A percentile compares a stretch with the other conserved stretches of the same genome.
phyloP scores from a whole-genome alignment of 371 early-diverging fungal genomes.

The Mucor piriformis region DNA sequence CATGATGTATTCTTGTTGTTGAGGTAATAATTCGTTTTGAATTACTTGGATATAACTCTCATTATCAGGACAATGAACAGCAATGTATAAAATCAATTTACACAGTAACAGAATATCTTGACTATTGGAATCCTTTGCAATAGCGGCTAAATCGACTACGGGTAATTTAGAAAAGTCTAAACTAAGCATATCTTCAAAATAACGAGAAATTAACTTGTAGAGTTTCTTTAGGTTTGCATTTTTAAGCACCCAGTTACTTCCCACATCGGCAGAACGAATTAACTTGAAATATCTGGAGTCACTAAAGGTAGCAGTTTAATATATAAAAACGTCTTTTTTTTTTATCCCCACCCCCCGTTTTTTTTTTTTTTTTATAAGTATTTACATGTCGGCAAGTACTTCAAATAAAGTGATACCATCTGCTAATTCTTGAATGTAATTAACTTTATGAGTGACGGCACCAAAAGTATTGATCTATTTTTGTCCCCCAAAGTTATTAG shows the following conservation, averaged over 20 bases:
- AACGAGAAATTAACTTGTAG: slow-evolving; percentile 78
- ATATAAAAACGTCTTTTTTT: too few relatives aligned
- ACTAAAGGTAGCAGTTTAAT: slow-evolving; percentile 53
- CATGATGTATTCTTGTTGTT: slow-evolving; percentile 86
- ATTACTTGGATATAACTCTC: slow-evolving; percentile 81
- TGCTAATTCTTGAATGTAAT: slow-evolving; percentile 69
- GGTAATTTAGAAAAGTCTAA: slow-evolving; percentile 51
- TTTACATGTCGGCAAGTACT: slow-evolving; percentile 85
- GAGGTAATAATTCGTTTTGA: slow-evolving; percentile 63
- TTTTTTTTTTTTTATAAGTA: not conserved
- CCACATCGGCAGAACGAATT: slow-evolving; percentile 72
- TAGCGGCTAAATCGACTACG: slow-evolving; percentile 73
- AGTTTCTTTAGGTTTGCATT: slow-evolving; percentile 90
- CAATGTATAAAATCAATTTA: slow-evolving; percentile 77
- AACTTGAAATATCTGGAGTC: slow-evolving; percentile 90
- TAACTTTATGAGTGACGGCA: slow-evolving; percentile 62
- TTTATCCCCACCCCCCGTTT: too few relatives aligned
- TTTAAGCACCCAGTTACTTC: slow-evolving; percentile 92
- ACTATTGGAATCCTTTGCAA: slow-evolving; percentile 79
- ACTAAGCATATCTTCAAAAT: slow-evolving; percentile 84
- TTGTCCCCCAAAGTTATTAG: too few relatives aligned
- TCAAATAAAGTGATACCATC: slow-evolving; percentile 84
- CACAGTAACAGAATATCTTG: slow-evolving; percentile 80
- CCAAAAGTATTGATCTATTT: slow-evolving; percentile 76
- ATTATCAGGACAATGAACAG: slow-evolving; percentile 83